Evolutionary conservation across 2,329 filamentous ascomycete genomes (phyloP), one percentile per base, ranked within the genome.

Genomic region (Paecilomyces variotii): DNA sequence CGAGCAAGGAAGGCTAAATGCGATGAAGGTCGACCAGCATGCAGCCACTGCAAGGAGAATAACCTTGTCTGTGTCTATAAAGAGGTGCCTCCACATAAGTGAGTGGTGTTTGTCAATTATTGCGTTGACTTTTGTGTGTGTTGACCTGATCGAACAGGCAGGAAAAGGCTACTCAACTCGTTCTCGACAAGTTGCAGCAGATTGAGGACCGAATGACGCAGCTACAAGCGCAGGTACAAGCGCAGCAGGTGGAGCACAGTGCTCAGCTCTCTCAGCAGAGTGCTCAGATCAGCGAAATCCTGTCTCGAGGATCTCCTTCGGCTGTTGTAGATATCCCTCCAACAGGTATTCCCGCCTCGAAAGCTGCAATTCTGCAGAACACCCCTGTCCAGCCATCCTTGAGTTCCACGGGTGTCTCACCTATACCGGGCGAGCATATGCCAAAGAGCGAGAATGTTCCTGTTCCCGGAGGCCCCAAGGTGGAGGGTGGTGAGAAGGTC

Each of bases 31-130:
- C 86, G 88, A 64, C 91, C 89, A 1, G 88, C 89, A 67, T 93
- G 91, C 70, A 90, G 87, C 45, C 85, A 86, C 67, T 99, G 94
- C 72, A 88, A 88, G 67, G 92, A 97, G 65, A 95, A 95, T 71
- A 87, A 84, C 64, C 82, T 91, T 32, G 82, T 86, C 56, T 99
- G 90, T 78, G 87, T 90, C 73, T 97, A 97, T 73, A 87, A 92
- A 64, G 92, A 97, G 69, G 88, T 94, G 4, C 89, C 91, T 25
- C 91, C 91, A 14, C 94, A 95, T 70, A 93, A 95, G 90, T 96
- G 81, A 72, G 88, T 70, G 26, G 51, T 55, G 12, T 79, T 39
- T 56, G 57, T 39, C 50, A 39, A 24, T 50, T 6, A 50, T 56
- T 56, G n/a, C n/a, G 27, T 10, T 32, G 49, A 3, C 12, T 4